Percentiles rank a stretch among this genome's conserved stretches.
Evolutionary conservation across 2,329 filamentous ascomycete species (phyloP).

Genomic region (Aspergillus latus): DNA sequence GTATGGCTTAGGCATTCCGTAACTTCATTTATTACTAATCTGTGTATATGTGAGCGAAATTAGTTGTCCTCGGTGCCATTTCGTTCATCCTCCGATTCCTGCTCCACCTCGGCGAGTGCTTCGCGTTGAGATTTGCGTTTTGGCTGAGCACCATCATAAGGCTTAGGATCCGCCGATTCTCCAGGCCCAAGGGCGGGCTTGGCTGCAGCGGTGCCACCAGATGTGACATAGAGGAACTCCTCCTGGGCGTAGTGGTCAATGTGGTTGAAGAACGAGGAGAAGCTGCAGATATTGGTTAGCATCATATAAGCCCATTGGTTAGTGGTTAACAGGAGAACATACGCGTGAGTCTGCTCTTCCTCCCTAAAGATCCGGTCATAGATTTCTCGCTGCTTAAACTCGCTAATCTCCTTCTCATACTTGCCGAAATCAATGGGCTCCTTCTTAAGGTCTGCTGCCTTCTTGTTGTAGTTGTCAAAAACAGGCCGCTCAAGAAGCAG

Average conservation of each 20-base stretch:
- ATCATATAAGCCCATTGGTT: neutral
- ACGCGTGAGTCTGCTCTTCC: slow-evolving; percentile 84
- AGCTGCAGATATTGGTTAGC: slow-evolving; percentile 48
- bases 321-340: slow-evolving; percentile 47
- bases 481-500: slow-evolving; percentile 86
- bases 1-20: neutral
- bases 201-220: slow-evolving; percentile 64
- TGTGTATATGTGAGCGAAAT: neutral
- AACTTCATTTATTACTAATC: neutral
- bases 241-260: slow-evolving; percentile 71
- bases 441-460: slow-evolving; percentile 57
- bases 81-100: slow-evolving; percentile 32
- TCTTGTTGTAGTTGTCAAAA: slow-evolving; percentile 83
- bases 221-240: slow-evolving; percentile 73
- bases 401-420: slow-evolving; percentile 74
- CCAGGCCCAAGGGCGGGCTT: slow-evolving; percentile 34
- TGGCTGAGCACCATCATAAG: slow-evolving; percentile 8
- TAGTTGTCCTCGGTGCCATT: slow-evolving; percentile 26
- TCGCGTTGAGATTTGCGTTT: slow-evolving; percentile 28
- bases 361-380: slow-evolving; percentile 89
- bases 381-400: slow-evolving; percentile 89
- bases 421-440: slow-evolving; percentile 75
- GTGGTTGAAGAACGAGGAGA: slow-evolving; percentile 76
- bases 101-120: slow-evolving; percentile 35
- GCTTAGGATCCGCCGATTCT: slow-evolving; percentile 11